Percentiles rank a stretch among this genome's conserved stretches.
phyloP scores from a whole-genome alignment of 1,284 basidiomycete species.

The Tremellales sp. region DNA sequence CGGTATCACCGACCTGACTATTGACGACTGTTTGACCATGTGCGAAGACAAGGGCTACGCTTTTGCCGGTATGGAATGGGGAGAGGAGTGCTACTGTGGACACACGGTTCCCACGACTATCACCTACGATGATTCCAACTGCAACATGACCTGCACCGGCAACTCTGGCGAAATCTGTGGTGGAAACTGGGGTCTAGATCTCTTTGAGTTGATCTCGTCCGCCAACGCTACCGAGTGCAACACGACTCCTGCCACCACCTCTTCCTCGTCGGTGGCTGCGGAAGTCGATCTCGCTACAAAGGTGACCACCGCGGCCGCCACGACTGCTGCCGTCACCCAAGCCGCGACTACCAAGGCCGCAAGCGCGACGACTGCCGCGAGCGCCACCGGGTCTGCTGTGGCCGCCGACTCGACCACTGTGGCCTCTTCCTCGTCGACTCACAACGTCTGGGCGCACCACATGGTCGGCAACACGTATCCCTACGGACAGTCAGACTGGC shows the following conservation, averaged over 20 bases:
- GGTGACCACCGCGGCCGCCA: slow-evolving; percentile 3
- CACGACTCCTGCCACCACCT: slow-evolving; percentile 3
- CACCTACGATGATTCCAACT: slow-evolving; percentile 21
- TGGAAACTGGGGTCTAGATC: slow-evolving; percentile 33
- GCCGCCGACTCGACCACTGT: slow-evolving; percentile 17
- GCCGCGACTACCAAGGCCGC: slow-evolving; percentile 6
- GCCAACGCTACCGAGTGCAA: slow-evolving; percentile 1
- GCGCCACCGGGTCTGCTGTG: slow-evolving; percentile 17
- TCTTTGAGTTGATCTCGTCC: slow-evolving; percentile 33
- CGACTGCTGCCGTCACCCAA: slow-evolving; percentile 7
- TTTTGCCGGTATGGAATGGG: slow-evolving; percentile 44
- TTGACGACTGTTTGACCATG: slow-evolving; percentile 37
- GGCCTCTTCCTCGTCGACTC: slow-evolving; percentile 23
- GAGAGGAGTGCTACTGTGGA: slow-evolving; percentile 44
- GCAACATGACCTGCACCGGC: slow-evolving; percentile 38
- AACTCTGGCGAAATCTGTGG: slow-evolving; percentile 40
- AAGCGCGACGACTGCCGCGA: slow-evolving; percentile 11
- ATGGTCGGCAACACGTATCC: slow-evolving; percentile 50
- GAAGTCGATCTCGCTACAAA: slow-evolving; percentile 2
- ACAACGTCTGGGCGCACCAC: slow-evolving; percentile 47
- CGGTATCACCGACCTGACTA: slow-evolving; percentile 25
- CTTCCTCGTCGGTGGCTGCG: slow-evolving; percentile 1
- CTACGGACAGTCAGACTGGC: slow-evolving; percentile 43
- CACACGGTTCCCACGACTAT: slow-evolving; percentile 18
- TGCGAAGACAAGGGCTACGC: slow-evolving; percentile 41